Evolutionary conservation across 768 basidiomycete species (phyloP), one percentile per base, ranked within the genome.

Genomic region (Crucibulum laeve): DNA sequence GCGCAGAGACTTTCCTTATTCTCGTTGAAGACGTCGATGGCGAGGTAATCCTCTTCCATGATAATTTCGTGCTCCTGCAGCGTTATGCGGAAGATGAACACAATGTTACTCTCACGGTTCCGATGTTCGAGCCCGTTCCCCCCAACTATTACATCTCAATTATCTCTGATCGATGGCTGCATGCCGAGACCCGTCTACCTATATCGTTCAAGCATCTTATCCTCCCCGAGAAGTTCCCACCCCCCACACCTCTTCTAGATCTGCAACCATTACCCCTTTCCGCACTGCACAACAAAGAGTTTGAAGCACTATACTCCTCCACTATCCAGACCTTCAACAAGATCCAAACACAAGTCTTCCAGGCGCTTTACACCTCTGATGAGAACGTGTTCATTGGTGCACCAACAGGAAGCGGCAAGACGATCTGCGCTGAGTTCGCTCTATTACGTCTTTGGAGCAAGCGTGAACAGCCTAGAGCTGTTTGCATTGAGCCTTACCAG

Each of bases 281-380:
- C 0, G 94, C 93, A 0, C 71, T 99, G 3, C 92, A 95, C 63
- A 96, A 96, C 75, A 82, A 85, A 55, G 90, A 93, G 48, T 98
- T 84, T 52, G 91, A 98, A 61, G 73, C 74, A 1, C 78, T 98
- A 33, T 99, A 97, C 61, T 78, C 82, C 1, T 78, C 76, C 14
- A 80, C 80, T 0, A 83, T 98, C 50, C 74, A 81, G 48, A 82
- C 80, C 0, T 98, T 97, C 75, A 98, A 98, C 78, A 99, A 97
- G 65, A 97, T 98, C 48, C 96, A 98, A 60, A 98, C 92, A 0
- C 96, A 98, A 64, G 94, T 96, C 35, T 98, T 99, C 84, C 93
- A 97, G 54, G 94, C 95, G 0, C 73, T 99, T 0, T 99, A 97
- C 61, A 92, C 90, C 0, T 84, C 91, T 0, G 94, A 97, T 55